Evolutionary conservation across 2,329 filamentous ascomycete species (phyloP), one percentile per base, ranked within the genome.

Genomic region (Penicillium sp.): DNA sequence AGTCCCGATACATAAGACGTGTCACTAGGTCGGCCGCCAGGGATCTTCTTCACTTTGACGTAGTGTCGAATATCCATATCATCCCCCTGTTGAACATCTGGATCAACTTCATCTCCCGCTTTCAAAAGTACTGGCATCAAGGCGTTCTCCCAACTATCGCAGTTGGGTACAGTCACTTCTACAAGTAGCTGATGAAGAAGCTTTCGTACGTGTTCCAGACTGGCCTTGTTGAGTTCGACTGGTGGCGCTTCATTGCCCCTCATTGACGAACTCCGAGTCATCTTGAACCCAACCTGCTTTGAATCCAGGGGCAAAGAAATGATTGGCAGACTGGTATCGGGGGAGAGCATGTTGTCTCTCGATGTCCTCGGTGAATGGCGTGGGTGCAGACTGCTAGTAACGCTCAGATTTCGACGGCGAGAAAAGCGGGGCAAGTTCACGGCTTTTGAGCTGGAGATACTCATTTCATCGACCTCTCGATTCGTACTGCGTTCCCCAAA

Each of bases 21-120:
- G 72, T 99, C 93, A 23, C 90, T 86, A 16, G 93, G 92, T 60
- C 84, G 88, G 14, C 92, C 93, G 14, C 94, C 93, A 0, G 92
- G 90, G 11, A 99, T 94, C 69, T 95, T 96, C 71, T 99, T 99
- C 29, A 99, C 76, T 70, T 99, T 99, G 59, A 99, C 91, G 67
- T 97, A 99, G 70, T 97, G 92, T 3, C 94, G 84, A 56, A 99
- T 94, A 70, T 99, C 94, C 81, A 99, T 97, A 68, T 94, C 90
- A 70, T 99, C 94, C 27, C 91, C 92, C 51, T 85, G 84, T 53
- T 91, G 88, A 41, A 97, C 90, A 70, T 97, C 90, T 1, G 94
- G 94, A 59, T 95, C 89, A 3, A 99, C 92, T 67, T 97, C 94
- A 61, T 97, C 91, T 0, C 93, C 95, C 60, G 92, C 94, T 63